Evolutionary conservation across 305 asterid species (phyloP).

Genomic region (Coffea humblotiana): DNA sequence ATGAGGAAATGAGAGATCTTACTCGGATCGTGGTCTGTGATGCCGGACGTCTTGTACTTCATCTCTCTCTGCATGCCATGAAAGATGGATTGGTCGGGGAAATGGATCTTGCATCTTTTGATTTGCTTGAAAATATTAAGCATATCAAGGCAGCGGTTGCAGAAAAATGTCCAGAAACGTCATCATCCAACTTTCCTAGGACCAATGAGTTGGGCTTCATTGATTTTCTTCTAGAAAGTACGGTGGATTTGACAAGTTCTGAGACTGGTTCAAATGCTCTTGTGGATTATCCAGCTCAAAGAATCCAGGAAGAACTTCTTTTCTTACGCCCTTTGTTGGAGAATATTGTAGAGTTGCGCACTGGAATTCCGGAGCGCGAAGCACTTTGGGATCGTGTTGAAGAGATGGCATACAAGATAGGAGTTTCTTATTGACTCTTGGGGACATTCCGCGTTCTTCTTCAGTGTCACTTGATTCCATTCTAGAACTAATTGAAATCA

Average conservation of each 20-base stretch:
- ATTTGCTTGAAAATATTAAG: neutral
- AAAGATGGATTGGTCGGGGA: neutral
- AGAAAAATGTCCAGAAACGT: too few species aligned
- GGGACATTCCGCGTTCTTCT: neutral
- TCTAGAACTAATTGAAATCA: neutral
- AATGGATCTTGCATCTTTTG: neutral
- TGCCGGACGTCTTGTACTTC: too few species aligned
- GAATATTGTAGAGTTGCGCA: neutral
- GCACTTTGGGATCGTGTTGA: neutral
- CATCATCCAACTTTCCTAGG: too few species aligned
- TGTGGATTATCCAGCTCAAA: neutral
- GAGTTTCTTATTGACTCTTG: too few species aligned
- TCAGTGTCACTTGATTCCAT: neutral
- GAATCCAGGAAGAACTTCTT: neutral
- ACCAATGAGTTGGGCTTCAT: neutral
- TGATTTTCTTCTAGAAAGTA: neutral
- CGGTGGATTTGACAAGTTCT: neutral
- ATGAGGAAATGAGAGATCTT: neutral
- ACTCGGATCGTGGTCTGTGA: neutral
- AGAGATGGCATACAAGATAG: too few species aligned
- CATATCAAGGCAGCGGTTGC: too few species aligned
- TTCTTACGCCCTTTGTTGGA: neutral
- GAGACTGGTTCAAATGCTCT: neutral
- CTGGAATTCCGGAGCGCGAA: too few species aligned
- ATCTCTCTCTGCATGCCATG: neutral